Conservation (phyloP, 176 grass and related monocot species). For the Raddia distichophylla region DNA sequence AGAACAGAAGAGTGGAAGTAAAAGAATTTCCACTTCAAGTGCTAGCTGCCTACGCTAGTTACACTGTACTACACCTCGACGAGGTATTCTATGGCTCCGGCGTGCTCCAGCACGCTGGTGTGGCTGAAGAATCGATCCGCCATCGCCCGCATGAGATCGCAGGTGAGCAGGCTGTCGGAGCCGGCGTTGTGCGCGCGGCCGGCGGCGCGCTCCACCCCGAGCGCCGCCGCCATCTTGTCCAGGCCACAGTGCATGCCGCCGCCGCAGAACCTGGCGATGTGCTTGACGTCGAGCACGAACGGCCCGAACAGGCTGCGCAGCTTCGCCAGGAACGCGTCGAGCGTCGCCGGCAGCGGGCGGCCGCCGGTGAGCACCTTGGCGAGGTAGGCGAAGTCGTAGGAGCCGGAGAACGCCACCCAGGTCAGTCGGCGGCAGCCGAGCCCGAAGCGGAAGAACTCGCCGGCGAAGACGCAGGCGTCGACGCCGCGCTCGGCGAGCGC, state of each 20-base stretch:
- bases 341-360: conserved; percentile 15
- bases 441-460: conserved; percentile 16
- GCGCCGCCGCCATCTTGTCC: conserved; percentile 26
- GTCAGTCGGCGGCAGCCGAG: not conserved
- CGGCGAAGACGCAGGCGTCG: conserved; percentile 5
- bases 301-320: conserved; percentile 4
- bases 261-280: conserved; percentile 37
- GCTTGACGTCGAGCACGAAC: conserved; percentile 43
- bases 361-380: conserved; percentile 34
- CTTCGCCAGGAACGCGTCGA: conserved; percentile 28
- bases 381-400: conserved; percentile 55
- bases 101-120: not conserved
- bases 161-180: conserved; percentile 57
- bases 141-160: conserved; percentile 32
- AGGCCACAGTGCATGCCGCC: conserved; percentile 2
- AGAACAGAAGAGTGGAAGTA: too few relatives aligned
- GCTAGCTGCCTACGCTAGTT: too few relatives aligned
- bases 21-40: too few relatives aligned
- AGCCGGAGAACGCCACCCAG: conserved; percentile 42
- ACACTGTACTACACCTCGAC: not conserved
- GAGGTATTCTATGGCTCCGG: conserved; percentile 38
- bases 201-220: conserved; percentile 32
- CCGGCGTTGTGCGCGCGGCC: conserved; percentile 47
- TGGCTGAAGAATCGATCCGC: not conserved
- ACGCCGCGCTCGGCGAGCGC: not conserved